Evolutionary conservation across 495 filamentous ascomycete species (phyloP).

Genomic region (Penicillium coprophilum): DNA sequence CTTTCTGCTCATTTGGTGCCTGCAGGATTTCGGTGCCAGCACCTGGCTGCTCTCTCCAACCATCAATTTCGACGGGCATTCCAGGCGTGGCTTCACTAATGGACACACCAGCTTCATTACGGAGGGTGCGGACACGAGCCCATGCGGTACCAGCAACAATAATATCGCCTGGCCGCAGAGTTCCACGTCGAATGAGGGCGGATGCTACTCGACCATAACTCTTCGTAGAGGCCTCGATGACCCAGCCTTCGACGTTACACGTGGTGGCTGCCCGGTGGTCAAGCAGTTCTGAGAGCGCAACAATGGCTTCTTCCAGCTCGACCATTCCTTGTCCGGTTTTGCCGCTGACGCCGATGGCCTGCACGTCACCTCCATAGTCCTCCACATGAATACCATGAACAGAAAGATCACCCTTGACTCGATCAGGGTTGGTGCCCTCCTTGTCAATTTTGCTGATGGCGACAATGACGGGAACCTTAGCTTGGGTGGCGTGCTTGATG

Average conservation of each 20-base stretch:
- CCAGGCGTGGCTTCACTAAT: slow-evolving; percentile 79
- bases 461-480: slow-evolving; percentile 92
- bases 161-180: slow-evolving; percentile 74
- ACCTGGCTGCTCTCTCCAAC: slow-evolving; percentile 88
- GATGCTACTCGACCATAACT: slow-evolving; percentile 84
- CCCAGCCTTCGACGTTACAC: slow-evolving; percentile 86
- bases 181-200: slow-evolving; percentile 83
- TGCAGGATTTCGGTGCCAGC: slow-evolving; percentile 89
- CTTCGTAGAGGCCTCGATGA: slow-evolving; percentile 91
- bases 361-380: slow-evolving; percentile 92
- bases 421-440: slow-evolving; percentile 70
- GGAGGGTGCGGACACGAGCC: slow-evolving; percentile 76
- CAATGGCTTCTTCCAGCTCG: slow-evolving; percentile 85
- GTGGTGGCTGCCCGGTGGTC: slow-evolving; percentile 80
- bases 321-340: slow-evolving; percentile 92
- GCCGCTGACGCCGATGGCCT: slow-evolving; percentile 85
- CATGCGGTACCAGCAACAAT: slow-evolving; percentile 86
- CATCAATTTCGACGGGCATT: slow-evolving; percentile 86
- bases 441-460: slow-evolving; percentile 99
- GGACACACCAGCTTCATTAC: slow-evolving; percentile 77
- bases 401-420: slow-evolving; percentile 84
- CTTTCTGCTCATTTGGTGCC: slow-evolving; percentile 72
- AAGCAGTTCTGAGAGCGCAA: slow-evolving; percentile 81
- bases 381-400: slow-evolving; percentile 88
- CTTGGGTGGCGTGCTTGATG: slow-evolving; percentile 88